Base-by-base conservation (phyloP, 73 alveolate genomes). In the Paramecium sonneborni region DNA sequence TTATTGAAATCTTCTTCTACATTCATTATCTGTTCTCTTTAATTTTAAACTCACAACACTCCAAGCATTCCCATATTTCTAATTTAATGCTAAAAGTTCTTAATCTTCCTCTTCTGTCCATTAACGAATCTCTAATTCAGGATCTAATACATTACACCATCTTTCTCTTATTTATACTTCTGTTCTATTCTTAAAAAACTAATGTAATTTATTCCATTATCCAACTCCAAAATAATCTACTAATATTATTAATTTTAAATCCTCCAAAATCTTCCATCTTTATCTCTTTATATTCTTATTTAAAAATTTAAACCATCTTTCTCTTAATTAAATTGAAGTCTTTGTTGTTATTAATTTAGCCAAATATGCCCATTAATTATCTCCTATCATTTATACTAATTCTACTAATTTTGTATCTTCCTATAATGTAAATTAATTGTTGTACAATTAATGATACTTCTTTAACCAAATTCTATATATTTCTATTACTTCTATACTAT, bases 161-260 rank as follows among this genome's bases (percentile, higher is more conserved):
- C 99, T 96, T 93, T 97, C 99, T 44, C 99, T 89, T 70, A 98
- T 96, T 93, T 97, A 97, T 68, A 97, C 94, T 90, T 97, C 99
- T 8, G 98, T 96, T 92, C 99, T 95, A 43, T 95, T 96, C n/a
- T 95, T 91, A 44, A 96, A 90, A 87, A 93, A 95, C 62, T 95
- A 91, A n/a, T 96, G 97, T 11, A 96, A 86, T 92, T 93, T 93
- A 20, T 96, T 92, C 98, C 98, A 96, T 70, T 96, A 93, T 38
- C 92, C 57, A 23, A 92, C 92, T 76, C 93, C 94, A 89, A 92
- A 93, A 41, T 94, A 94, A 85, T 95, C 94, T 56, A 95, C 76
- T 23, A 96, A 93, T 32, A 96, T 74, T 0, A 95, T 96, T 72
- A 96, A 93, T 58, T 95, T 95, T 38, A 96, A 69, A 85, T 96